A percentile compares a stretch with the other conserved stretches of the same genome.
These are phyloP conservation scores for Podila minutissima DNA, from an alignment of 192 early-diverging fungal species.

Conservation along the genomic window DNA sequence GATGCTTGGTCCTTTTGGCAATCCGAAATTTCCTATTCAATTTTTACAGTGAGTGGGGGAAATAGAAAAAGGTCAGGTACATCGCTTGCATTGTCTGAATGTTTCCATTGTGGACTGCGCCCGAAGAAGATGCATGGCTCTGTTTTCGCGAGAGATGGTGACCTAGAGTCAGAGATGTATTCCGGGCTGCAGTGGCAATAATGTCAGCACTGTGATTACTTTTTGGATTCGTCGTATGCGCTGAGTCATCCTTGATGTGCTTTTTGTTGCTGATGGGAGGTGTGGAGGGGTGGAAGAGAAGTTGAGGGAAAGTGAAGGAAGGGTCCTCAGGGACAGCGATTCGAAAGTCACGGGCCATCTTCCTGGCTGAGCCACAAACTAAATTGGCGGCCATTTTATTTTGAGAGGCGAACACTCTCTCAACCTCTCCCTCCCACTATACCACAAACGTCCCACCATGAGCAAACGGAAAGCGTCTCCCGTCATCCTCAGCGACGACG, in stretches of 20 bases:
- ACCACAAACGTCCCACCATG: neutral
- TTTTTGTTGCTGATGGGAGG: neutral
- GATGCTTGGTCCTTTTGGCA: constrained; percentile 44
- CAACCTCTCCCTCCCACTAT: neutral
- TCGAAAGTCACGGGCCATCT: neutral
- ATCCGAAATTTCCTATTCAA: constrained; percentile 36
- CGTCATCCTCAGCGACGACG: neutral
- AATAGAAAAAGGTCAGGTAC: neutral
- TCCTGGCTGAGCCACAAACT: neutral
- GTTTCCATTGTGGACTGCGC: too few relatives aligned
- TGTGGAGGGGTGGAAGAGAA: too few relatives aligned
- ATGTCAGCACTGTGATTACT: neutral
- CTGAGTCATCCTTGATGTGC: constrained; percentile 23
- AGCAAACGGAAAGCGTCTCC: neutral
- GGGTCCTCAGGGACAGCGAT: neutral
- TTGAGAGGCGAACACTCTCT: neutral
- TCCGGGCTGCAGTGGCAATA: neutral
- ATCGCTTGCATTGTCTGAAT: too few relatives aligned
- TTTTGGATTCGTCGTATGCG: constrained; percentile 46
- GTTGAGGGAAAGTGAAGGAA: too few relatives aligned
- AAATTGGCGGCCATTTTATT: neutral
- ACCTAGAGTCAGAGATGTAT: neutral
- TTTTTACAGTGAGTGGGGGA: neutral
- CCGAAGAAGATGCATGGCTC: too few relatives aligned
- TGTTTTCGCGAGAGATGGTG: too few relatives aligned